Conservation (phyloP, 495 filamentous ascomycete genomes). For the Hypoxylon fragiforme region DNA sequence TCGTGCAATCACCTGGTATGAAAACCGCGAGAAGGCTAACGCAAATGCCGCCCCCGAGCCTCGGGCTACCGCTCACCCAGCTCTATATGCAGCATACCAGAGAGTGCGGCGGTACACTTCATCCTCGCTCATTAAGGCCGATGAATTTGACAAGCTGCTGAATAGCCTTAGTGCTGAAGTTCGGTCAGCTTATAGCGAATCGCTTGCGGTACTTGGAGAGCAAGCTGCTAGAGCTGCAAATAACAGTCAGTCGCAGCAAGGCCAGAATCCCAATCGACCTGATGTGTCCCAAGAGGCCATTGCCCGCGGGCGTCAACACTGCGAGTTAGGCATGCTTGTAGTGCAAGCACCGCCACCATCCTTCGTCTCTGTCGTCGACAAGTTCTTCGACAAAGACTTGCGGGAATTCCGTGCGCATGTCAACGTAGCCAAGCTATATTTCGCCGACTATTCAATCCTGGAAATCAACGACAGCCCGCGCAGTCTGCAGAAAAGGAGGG, state of each 20-base stretch:
- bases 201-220: conserved; percentile 40
- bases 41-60: conserved; percentile 24
- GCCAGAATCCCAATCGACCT: conserved; percentile 30
- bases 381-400: conserved; percentile 51
- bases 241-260: conserved; percentile 32
- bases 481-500: conserved; percentile 32
- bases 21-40: conserved; percentile 30
- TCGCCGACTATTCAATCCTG: conserved; percentile 53
- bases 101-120: conserved; percentile 49
- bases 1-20: conserved; percentile 45
- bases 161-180: conserved; percentile 47
- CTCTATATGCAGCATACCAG: conserved; percentile 51
- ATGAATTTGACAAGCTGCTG: conserved; percentile 55
- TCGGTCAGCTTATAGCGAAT: conserved; percentile 49
- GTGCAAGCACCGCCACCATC: conserved; percentile 47
- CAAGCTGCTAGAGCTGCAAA: conserved; percentile 26
- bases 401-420: conserved; percentile 43
- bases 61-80: conserved; percentile 30
- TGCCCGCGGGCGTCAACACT: conserved; percentile 40
- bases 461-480: conserved; percentile 48
- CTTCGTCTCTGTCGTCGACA: conserved; percentile 52
- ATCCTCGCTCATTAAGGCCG: conserved; percentile 47
- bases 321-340: conserved; percentile 55
- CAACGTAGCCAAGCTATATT: conserved; percentile 53
- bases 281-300: conserved; percentile 37